Evolutionary conservation across 805 yeast genomes (phyloP), one percentile per base, ranked within the genome.

Genomic region (Trichomonascus vanleenenianus): DNA sequence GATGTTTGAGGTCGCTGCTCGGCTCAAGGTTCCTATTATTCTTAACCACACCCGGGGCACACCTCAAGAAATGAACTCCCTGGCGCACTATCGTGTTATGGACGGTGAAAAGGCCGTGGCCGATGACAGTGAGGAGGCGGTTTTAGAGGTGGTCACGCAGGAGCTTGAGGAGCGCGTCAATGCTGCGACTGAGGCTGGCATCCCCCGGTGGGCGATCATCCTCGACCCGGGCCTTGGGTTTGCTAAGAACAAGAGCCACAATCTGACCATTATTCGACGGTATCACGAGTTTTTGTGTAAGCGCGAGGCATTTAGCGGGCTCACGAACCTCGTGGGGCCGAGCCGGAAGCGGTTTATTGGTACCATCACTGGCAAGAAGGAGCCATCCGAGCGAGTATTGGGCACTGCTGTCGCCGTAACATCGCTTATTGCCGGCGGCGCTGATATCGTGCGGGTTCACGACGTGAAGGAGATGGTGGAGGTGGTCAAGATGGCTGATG

Each of bases 161-260:
- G 98, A 93, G 61, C 64, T 91, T 43, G 67, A 79, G 7, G 52
- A 54, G 2, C 75, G 78, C 45, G 71, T 87, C 25, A 53, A 62
- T 0, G 70, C 66, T 45, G 95, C 95, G 10, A 64, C 75, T 38
- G 56, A 54, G 1, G 66, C 62, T 0, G 96, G 96, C 3, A 78
- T 91, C 1, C 70, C 73, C 48, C 79, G 91, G 62, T 93, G 96
- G 96, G 97, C 93, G 64, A 68, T 93, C 2, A 78, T 93, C 14
- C 57, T 88, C 3, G 99, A 93, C 60, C 98, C 99, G 0, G 98
- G 98, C 2, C 65, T 93, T 36, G 98, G 99, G 1, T 93, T 93
- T 64, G 97, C 97, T n/a, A 93, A 93, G 61, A 74, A 72, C 44
- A 55, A 73, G n/a, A 53, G 60, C 6, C 95, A 89, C 57, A 91